phyloP scores from a whole-genome alignment of 148 eudicot genomes.

The Talinum fruticosum region DNA sequence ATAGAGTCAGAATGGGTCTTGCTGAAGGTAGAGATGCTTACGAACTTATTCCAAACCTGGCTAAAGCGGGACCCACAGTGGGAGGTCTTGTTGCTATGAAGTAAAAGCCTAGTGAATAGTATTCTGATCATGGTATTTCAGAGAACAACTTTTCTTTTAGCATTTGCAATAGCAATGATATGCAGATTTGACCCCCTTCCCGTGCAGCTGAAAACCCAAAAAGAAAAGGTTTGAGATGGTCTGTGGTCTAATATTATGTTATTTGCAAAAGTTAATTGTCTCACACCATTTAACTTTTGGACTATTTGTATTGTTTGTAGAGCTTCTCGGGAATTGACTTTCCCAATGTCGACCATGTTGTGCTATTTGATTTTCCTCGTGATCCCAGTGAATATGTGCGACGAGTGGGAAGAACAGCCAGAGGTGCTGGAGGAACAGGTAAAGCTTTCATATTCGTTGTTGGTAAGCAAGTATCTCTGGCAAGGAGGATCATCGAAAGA shows the following conservation, averaged over 20 bases:
- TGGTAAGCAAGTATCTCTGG: conserved; percentile 94
- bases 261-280: not conserved
- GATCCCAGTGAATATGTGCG: conserved; percentile 98
- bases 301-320: conserved; percentile 36
- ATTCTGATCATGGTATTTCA: no score
- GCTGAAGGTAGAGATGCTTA: no score
- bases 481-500: conserved; percentile 76
- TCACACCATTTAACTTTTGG: conserved; percentile 9
- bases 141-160: not conserved
- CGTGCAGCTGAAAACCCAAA: not conserved
- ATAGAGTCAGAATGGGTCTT: no score
- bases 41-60: no score
- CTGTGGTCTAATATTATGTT: not conserved
- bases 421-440: conserved; percentile 90
- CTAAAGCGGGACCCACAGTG: no score
- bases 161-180: not conserved
- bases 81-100: not conserved
- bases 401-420: conserved; percentile 94
- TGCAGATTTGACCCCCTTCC: not conserved
- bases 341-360: conserved; percentile 72
- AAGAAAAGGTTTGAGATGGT: not conserved
- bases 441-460: conserved; percentile 86
- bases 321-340: conserved; percentile 95
- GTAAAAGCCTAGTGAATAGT: not conserved
- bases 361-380: conserved; percentile 90